phyloP scores from a whole-genome alignment of 2,329 filamentous ascomycete species.

The Ophiostoma tasmaniense region DNA sequence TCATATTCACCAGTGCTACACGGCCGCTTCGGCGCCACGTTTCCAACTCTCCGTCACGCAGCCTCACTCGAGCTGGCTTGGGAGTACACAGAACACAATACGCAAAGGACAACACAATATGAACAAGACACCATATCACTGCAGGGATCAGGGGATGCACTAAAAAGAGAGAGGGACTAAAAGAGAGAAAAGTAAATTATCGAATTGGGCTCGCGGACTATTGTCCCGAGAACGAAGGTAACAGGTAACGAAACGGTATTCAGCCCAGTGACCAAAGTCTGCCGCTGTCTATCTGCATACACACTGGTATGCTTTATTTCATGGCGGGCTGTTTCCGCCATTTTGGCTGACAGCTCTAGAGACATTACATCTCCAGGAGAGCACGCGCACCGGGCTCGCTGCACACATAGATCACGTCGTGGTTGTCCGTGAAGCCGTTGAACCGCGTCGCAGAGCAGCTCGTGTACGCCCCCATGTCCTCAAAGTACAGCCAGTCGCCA shows the following conservation, averaged over 20 bases:
- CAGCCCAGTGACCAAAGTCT: no score
- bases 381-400: conserved; percentile 83
- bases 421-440: conserved; percentile 90
- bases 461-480: conserved; percentile 97
- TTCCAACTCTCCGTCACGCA: background rate
- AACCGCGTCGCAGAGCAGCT: conserved; percentile 96
- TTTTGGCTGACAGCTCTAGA: no score
- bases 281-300: background rate
- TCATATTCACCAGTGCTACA: conserved; percentile 2
- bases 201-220: background rate
- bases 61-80: background rate
- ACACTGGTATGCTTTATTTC: background rate
- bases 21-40: background rate
- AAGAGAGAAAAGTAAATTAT: background rate
- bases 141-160: background rate
- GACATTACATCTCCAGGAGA: conserved; percentile 44
- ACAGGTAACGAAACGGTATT: no score
- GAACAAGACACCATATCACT: no score
- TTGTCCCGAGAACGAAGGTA: conserved; percentile 3
- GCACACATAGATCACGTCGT: conserved; percentile 89
- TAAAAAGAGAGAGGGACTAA: background rate
- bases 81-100: background rate
- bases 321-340: background rate
- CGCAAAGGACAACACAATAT: no score
- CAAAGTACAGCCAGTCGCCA: conserved; percentile 97